Evolutionary conservation across 441 rosid species (phyloP), one percentile per base, ranked within the genome.

Genomic region (Eutrema salsugineum): DNA sequence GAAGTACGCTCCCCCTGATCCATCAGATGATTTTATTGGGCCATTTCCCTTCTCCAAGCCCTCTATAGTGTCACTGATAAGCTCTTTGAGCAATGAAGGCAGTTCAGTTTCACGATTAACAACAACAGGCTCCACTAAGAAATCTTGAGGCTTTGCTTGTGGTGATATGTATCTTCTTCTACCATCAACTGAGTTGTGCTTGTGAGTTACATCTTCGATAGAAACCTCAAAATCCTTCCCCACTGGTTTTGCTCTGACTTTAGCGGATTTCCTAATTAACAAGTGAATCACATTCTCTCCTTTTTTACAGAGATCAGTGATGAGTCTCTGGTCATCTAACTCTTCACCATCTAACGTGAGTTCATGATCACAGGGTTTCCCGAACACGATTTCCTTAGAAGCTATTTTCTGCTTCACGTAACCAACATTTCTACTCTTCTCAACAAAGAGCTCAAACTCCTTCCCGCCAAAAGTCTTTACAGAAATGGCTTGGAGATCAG

Each of bases 1-100:
- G 62, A 88, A 85, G 77, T 87, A 91, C 60, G 87, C 86, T 66
- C 97, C 97, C 58, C 97, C 97, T 24, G 91, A 77, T 43, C 97
- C 97, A 70, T 89, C 96, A 7, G 86, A 79, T 66, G 96, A 86
- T 48, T 70, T 68, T 50, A 88, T 68, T 3, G 97, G 97, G 49
- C 64, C 72, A 57, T 83, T 71, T 30, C 91, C 89, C 15, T 78
- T 83, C 67, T 82, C 80, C 66, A 91, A 67, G 7, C 97, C 96
- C 38, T 79, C 83, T 57, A 72, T 49, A 67, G 94, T 85, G 38
- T 81, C 81, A 36, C 67, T 77, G 40, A 89, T 84, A 76, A 89
- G 82, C 53, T 88, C 83, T 78, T 72, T 74, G 63, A 84, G 71
- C 42, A 73, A 80, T 51, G 71, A 16, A 19, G 91, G 86, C 43